Base-by-base conservation (phyloP, 495 filamentous ascomycete genomes). In the Halenospora varia region DNA sequence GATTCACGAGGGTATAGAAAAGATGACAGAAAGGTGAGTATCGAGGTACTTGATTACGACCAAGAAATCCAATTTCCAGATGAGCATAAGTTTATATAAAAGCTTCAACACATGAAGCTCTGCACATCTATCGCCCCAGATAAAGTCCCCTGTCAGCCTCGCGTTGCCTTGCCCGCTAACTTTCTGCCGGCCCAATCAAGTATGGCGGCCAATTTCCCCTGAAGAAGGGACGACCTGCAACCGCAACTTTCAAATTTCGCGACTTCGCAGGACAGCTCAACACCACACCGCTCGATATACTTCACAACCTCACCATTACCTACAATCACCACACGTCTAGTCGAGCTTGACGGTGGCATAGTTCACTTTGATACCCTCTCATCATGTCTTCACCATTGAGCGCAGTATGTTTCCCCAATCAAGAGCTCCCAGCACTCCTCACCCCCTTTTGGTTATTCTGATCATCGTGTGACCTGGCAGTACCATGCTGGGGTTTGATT, bases 311-410 rank as follows among this genome's bases (percentile, higher is more conserved):
- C 57, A 13, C 47, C 17, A 19, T n/a, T 19, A 19, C 15, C 11
- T 44, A 23, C 19, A n/a, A 54, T 59, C 24, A 53, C 49, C 19
- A 41, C 50, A 29, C n/a, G 15, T 44, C 29, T 46, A 48, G 47
- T 26, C 42, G 17, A 48, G 10, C 13, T 35, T 3, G 24, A 19
- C 48, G 40, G 20, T 25, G 19, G 39, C 26, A 40, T 49, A 8
- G 41, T 22, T 15, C 39, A 8, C 52, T 22, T 55, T 22, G 42
- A 55, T 22, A 39, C n/a, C 51, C 25, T 24, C 48, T 35, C 59
- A 66, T 67, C 69, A 84, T 84, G 82, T 84, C 82, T 71, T 82
- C 81, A 60, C 77, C 79, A 59, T 70, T 82, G 63, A 83, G 76
- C 73, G 80, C 82, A 73, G 81, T 84, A 82, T 71, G 81, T 77